Base-by-base conservation (phyloP, 2,329 filamentous ascomycete species). In the Exophiala alcalophila region DNA sequence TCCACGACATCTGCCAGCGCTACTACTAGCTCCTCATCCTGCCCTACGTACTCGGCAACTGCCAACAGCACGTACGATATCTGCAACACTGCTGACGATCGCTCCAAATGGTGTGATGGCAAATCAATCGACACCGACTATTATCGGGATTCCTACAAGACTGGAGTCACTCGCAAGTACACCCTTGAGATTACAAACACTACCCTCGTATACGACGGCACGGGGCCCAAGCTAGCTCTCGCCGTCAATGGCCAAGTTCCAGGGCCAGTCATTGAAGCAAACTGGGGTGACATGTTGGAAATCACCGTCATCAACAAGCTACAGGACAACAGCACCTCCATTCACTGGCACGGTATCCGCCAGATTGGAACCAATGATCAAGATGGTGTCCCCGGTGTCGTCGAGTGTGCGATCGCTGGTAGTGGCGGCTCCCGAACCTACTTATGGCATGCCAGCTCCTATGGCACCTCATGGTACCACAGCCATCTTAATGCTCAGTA, bases 181-280 rank as follows among this genome's bases (percentile, higher is more conserved):
- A 50, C 40, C 16, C 50, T 51, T 15, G 40, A 25, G 14, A 50
- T 54, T 30, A 51, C 46, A 6, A 55, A 52, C 41, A 53, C 45
- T 16, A 52, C 50, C 7, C 24, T 50, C 23, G 37, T 40, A 21
- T 54, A 44, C 16, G 52, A 54, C 25, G 54, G 54, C 6, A 50
- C 46, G 10, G 44, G 44, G 10, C 67, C 65, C 15, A 67, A 74
- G 7, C 65, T 69, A 6, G 59, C 84, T 69, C 75, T 88, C 34
- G 77, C 81, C 24, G 84, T 85, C 57, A 83, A 84, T 57, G 77
- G 76, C 4, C 73, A 78, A 31, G 83, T 77, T 48, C 84, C 84
- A 2, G 84, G 81, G 0, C 84, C 84, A 1, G 67, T 73, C 10
- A 78, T 89, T 40, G 72, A 76, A 49, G 81, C 77, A 10, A 74